These are phyloP conservation scores for Suillus subaureus DNA, from an alignment of 768 basidiomycete genomes.

Conservation along the genomic window DNA sequence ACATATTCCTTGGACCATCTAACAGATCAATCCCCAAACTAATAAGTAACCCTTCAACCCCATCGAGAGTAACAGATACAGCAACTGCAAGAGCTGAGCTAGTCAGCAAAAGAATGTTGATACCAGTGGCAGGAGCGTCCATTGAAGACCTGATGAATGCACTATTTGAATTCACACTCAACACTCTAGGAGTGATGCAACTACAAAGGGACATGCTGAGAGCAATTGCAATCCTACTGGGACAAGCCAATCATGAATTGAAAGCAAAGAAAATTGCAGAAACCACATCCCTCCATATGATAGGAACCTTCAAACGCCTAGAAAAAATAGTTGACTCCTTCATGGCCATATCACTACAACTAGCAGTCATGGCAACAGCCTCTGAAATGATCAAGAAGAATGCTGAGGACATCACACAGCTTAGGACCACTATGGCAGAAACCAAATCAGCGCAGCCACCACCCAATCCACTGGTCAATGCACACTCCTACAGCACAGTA, in stretches of 20 bases:
- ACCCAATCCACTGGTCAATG: accelerated
- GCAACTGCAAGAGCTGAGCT: neutral
- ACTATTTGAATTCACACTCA: neutral
- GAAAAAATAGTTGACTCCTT: neutral
- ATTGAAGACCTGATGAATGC: neutral
- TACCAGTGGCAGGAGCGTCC: neutral
- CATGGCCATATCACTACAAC: neutral
- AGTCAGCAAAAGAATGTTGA: neutral
- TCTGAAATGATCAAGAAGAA: neutral
- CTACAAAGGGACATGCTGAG: neutral
- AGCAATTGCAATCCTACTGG: neutral
- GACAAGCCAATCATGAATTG: neutral
- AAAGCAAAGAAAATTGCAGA: neutral
- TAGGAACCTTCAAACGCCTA: neutral
- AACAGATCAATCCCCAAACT: neutral
- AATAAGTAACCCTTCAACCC: neutral
- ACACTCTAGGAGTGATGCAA: neutral
- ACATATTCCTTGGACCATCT: neutral
- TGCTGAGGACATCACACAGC: neutral
- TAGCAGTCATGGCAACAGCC: neutral
- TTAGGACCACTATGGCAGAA: neutral
- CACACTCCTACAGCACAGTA: neutral
- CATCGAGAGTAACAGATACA: neutral
- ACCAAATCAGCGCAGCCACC: no score
- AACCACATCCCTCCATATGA: neutral